Conservation (phyloP, 2,329 filamentous ascomycete genomes). For the Colletotrichum endophyticum region DNA sequence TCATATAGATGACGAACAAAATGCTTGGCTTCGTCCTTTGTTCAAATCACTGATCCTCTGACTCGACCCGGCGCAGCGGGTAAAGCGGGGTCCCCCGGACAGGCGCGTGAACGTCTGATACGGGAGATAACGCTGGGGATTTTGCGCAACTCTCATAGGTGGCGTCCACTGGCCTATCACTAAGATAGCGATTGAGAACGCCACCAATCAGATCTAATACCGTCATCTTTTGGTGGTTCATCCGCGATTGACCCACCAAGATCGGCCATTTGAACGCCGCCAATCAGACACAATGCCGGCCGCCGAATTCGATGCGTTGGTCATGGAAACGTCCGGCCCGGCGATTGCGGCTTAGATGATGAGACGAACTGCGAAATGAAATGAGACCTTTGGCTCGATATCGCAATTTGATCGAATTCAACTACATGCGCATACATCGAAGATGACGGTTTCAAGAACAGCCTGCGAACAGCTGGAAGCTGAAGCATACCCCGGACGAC, state of each 20-base stretch:
- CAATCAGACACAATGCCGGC: neutral
- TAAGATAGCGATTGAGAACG: neutral
- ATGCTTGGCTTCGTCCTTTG: neutral
- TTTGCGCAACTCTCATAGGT: constrained; percentile 19
- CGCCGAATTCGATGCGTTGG: neutral
- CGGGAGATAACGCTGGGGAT: constrained; percentile 23
- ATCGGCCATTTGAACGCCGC: constrained; percentile 11
- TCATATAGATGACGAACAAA: neutral
- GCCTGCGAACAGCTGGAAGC: neutral
- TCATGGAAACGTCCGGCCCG: neutral
- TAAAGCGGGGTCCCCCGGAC: neutral
- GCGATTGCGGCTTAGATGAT: neutral
- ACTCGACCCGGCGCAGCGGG: neutral
- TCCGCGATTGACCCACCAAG: neutral
- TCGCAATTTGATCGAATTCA: neutral
- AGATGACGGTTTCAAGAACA: neutral
- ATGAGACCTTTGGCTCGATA: neutral
- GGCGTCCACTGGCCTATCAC: constrained; percentile 19
- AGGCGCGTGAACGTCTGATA: neutral
- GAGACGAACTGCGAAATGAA: neutral
- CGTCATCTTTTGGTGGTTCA: neutral
- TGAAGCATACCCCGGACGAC: neutral
- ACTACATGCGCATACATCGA: neutral
- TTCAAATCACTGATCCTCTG: neutral
- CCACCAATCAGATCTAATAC: constrained; percentile 1